These are phyloP conservation scores for Suillus cothurnatus DNA, from an alignment of 768 basidiomycete species.

Conservation along the genomic window DNA sequence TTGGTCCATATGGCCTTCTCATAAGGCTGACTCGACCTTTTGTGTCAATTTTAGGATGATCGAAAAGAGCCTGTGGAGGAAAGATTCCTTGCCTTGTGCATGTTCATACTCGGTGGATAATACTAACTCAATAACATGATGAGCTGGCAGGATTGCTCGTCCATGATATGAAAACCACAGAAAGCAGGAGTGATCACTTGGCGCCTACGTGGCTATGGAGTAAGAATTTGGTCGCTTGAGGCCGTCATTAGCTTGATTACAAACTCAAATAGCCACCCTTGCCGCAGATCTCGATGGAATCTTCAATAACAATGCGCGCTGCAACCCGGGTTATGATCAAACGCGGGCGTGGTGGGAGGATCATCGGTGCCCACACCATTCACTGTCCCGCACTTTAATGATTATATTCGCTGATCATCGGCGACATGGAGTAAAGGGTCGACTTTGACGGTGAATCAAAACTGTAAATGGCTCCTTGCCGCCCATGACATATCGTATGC, in stretches of 20 bases:
- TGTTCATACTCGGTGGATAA: neutral
- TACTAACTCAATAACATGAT: neutral
- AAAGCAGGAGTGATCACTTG: slow-evolving; percentile 14
- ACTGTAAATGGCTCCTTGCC: no score
- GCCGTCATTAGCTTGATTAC: neutral
- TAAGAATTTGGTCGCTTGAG: slow-evolving; percentile 28
- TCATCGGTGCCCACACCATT: no score
- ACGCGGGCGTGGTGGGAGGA: no score
- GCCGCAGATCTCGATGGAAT: no score
- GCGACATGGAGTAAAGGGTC: slow-evolving; percentile 6
- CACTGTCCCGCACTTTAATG: neutral
- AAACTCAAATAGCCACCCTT: slow-evolving; percentile 4
- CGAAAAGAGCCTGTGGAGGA: neutral
- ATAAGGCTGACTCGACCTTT: neutral
- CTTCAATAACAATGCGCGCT: no score
- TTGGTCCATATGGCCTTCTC: neutral
- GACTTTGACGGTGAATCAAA: slow-evolving; percentile 33
- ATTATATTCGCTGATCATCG: slow-evolving; percentile 10
- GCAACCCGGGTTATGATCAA: no score
- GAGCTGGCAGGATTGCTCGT: neutral
- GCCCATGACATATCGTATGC: no score
- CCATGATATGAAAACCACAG: neutral
- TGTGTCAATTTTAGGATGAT: no score
- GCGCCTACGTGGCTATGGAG: slow-evolving; percentile 19
- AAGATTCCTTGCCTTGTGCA: neutral